Evolutionary conservation across 2,329 filamentous ascomycete species (phyloP).

Genomic region (Hypoxylon sp.): DNA sequence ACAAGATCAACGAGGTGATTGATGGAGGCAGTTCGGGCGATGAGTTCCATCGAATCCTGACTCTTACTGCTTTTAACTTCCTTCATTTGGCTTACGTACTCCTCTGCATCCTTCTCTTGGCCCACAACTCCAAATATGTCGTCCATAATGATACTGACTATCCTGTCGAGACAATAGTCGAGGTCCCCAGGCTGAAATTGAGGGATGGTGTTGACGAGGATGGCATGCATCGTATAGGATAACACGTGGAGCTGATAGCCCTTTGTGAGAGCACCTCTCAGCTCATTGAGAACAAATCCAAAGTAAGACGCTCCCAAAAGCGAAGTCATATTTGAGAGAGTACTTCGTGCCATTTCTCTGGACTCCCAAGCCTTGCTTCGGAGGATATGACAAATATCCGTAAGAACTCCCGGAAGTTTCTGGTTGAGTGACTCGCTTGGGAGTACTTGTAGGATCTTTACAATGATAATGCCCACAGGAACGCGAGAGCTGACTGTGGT

Average conservation of each 20-base stretch:
- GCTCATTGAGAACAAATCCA: slow-evolving; percentile 92
- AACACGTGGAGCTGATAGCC: slow-evolving; percentile 96
- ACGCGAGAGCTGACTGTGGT: slow-evolving; percentile 93
- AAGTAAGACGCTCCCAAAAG: slow-evolving; percentile 87
- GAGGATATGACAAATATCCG: slow-evolving; percentile 93
- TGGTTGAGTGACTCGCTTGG: slow-evolving; percentile 79
- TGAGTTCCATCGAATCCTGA: slow-evolving; percentile 95
- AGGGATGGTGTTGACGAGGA: slow-evolving; percentile 81
- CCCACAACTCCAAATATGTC: slow-evolving; percentile 94
- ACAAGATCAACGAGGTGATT: slow-evolving; percentile 80
- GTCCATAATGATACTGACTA: slow-evolving; percentile 92
- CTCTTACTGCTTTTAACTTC: slow-evolving; percentile 99
- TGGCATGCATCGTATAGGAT: slow-evolving; percentile 93
- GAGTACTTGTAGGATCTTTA: slow-evolving; percentile 87
- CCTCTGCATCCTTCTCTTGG: slow-evolving; percentile 96
- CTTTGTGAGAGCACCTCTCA: slow-evolving; percentile 83
- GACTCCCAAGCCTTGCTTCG: slow-evolving; percentile 90
- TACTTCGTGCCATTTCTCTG: slow-evolving; percentile 90
- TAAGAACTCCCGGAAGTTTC: slow-evolving; percentile 84
- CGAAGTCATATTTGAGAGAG: slow-evolving; percentile 84
- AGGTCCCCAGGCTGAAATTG: slow-evolving; percentile 84
- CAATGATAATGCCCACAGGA: slow-evolving; percentile 87
- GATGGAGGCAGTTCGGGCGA: slow-evolving; percentile 86
- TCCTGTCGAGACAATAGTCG: slow-evolving; percentile 84
- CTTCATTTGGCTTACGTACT: slow-evolving; percentile 95